Evolutionary conservation across 2,329 filamentous ascomycete species (phyloP), one percentile per base, ranked within the genome.

Genomic region (Ophiostoma australiae): DNA sequence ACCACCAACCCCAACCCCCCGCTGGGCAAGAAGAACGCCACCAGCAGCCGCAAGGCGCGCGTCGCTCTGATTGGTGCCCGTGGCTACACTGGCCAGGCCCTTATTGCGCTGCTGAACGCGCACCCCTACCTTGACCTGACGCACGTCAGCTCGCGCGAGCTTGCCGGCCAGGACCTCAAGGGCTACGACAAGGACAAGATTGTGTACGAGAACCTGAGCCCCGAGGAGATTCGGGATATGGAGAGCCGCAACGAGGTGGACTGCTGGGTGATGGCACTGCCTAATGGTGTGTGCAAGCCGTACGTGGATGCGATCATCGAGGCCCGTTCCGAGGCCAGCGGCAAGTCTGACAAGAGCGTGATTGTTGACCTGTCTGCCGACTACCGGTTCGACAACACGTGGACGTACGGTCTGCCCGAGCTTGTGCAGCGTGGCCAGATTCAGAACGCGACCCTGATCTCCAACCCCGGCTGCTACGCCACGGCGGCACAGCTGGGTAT

Each of bases 191-290:
- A 97, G 86, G 89, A 91, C 74, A 89, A 96, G 73, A 92, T 99
- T 75, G 92, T 89, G 74, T 99, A 99, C 81, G 93, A 97, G 80
- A 97, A 93, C 79, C 84, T 98, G 65, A 89, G 87, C 71, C 87
- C 93, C 7, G 94, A 98, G 75, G 94, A 98, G 75, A 90, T 97
- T 15, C 88, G 89, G 74, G 86, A 89, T 72, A 92, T 98, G 87
- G 92, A 95, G 73, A 89, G 91, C 78, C 88, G 90, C 41, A 91
- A 91, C 69, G 88, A 94, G 77, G 89, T 98, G 68, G 94, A 98
- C 82, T 95, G 92, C 82, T 98, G 94, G 94, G 92, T 98, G 65
- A 95, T 98, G 92, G 95, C 95, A 48, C 88, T 98, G 39, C 95
- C 94, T 65, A 99, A 98, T 78, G 92, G 92, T 73, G 93, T 97